Evolutionary conservation across 2,329 filamentous ascomycete genomes (phyloP).

Genomic region (Aschersonia sp.): DNA sequence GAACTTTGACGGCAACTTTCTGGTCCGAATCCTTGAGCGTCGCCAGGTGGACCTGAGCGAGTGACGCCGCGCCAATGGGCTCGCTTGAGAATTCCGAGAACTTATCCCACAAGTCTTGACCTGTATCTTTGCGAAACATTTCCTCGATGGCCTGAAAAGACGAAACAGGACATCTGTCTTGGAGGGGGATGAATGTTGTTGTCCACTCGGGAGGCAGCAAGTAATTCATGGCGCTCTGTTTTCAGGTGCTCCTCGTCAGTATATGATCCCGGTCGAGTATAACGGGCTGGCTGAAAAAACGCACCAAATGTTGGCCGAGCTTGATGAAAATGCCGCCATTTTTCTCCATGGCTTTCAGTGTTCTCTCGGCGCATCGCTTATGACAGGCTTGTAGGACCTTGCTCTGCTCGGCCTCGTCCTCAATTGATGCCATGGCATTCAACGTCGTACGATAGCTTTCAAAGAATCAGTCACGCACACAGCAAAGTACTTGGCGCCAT

Average conservation of each 20-base stretch:
- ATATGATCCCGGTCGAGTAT: neutral
- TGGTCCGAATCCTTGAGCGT: conserved; percentile 69
- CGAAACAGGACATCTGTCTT: conserved; percentile 90
- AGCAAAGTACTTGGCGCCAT: too few species aligned
- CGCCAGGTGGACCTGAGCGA: conserved; percentile 89
- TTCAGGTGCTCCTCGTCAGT: neutral
- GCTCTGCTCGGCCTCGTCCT: conserved; percentile 51
- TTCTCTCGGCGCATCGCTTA: conserved; percentile 80
- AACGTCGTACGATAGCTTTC: conserved; percentile 74
- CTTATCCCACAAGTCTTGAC: conserved; percentile 60
- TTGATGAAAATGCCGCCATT: conserved; percentile 99
- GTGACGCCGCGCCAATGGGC: conserved; percentile 83
- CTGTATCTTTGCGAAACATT: conserved; percentile 80
- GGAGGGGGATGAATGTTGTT: conserved; percentile 84
- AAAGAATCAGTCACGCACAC: neutral
- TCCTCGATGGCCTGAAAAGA: conserved; percentile 72
- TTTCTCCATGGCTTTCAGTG: conserved; percentile 75
- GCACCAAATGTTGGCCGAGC: conserved; percentile 77
- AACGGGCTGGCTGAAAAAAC: conserved; percentile 3
- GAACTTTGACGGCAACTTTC: conserved; percentile 89
- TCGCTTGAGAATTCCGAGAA: conserved; percentile 71
- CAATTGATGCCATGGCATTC: conserved; percentile 48
- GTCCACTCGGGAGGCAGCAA: conserved; percentile 87
- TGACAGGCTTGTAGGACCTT: conserved; percentile 70
- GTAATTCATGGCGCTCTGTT: conserved; percentile 83